Evolutionary conservation across 129 eudicot species (phyloP).

Genomic region (Lonicera japonica): DNA sequence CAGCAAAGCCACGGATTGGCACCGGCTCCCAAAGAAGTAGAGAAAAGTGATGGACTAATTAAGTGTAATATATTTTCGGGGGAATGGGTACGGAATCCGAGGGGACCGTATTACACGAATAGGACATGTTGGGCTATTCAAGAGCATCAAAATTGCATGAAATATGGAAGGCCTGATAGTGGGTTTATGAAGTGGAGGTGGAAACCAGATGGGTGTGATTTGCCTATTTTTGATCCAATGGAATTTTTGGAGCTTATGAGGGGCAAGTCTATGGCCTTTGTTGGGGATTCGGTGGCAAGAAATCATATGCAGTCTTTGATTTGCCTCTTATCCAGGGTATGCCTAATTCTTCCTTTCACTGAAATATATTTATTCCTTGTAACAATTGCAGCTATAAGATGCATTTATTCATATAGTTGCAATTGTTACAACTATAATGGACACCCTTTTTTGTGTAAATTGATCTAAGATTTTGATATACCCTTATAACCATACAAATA

Average conservation of each 20-base stretch:
- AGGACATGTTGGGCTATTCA: conserved; percentile 56
- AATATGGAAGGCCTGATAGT: conserved; percentile 53
- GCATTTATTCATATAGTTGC: too few relatives aligned
- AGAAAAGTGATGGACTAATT: too few relatives aligned
- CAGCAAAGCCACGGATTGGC: too few relatives aligned
- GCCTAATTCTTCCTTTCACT: too few relatives aligned
- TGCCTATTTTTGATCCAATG: conserved; percentile 50
- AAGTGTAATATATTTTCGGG: conserved; percentile 60
- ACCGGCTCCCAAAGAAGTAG: too few relatives aligned
- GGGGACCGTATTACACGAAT: conserved; percentile 71
- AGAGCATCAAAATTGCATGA: conserved; percentile 80
- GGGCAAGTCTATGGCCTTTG: conserved; percentile 77
- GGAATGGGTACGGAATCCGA: conserved; percentile 63
- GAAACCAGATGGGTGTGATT: conserved; percentile 66
- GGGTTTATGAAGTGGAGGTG: conserved; percentile 78
- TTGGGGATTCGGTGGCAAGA: conserved; percentile 82
- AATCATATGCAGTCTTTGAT: conserved; percentile 83
- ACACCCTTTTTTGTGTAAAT: too few relatives aligned
- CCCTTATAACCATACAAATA: too few relatives aligned
- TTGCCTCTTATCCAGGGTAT: conserved; percentile 68
- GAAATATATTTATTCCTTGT: too few relatives aligned
- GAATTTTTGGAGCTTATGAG: conserved; percentile 58
- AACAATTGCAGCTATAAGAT: too few relatives aligned
- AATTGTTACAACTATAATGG: too few relatives aligned
- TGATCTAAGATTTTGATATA: too few relatives aligned